Evolutionary conservation across 768 basidiomycete species (phyloP).

Genomic region (Suillus hirtellus): DNA sequence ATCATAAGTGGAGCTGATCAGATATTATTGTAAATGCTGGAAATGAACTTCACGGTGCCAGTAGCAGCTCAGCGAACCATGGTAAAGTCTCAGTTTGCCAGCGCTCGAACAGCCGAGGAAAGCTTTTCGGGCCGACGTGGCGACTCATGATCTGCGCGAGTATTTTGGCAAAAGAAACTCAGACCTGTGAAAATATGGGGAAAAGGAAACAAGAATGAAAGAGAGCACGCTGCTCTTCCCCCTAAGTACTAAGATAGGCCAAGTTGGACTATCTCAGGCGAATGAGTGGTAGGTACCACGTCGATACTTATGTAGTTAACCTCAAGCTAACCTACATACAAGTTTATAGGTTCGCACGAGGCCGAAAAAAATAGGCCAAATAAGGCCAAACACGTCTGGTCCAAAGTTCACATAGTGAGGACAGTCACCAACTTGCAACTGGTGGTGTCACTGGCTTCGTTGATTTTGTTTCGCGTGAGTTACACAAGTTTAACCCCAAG

Average conservation of each 20-base stretch:
- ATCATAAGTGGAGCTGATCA: not conserved
- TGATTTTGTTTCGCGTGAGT: conserved; percentile 2
- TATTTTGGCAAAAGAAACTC: not conserved
- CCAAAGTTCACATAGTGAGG: not conserved
- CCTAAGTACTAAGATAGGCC: not conserved
- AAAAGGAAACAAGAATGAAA: not conserved
- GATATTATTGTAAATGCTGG: not conserved
- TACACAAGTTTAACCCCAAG: not conserved
- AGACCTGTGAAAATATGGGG: not conserved
- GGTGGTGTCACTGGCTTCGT: not conserved
- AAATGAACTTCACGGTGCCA: conserved; percentile 5
- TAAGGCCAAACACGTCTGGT: not conserved
- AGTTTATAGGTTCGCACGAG: not conserved
- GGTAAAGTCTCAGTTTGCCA: not conserved
- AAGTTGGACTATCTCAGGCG: not conserved
- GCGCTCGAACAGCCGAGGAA: not conserved
- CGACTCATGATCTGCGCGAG: not conserved
- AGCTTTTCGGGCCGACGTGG: not conserved
- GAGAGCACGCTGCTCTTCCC: not conserved
- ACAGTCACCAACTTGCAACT: not conserved
- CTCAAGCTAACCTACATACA: not conserved
- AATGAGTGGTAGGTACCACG: not conserved
- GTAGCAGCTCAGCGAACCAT: conserved; percentile 5
- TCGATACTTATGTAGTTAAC: not conserved
- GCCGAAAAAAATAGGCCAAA: not conserved